These are phyloP conservation scores for Neurospora sublineolata DNA, from an alignment of 495 filamentous ascomycete genomes.

Conservation along the genomic window DNA sequence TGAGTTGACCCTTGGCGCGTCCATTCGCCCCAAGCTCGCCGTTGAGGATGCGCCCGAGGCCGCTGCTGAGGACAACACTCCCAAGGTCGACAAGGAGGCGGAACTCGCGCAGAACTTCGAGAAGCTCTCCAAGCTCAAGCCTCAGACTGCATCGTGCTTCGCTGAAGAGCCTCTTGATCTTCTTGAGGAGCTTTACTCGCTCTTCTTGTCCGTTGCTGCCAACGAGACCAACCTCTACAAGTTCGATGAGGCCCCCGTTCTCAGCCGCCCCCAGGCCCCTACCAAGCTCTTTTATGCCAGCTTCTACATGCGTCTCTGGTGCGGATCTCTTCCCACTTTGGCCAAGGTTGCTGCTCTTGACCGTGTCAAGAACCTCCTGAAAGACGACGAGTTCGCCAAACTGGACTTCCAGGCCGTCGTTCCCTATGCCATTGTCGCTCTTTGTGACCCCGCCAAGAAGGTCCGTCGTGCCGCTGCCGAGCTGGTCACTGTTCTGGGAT, in stretches of 20 bases:
- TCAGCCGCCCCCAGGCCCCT: constrained; percentile 43
- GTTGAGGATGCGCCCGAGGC: constrained; percentile 33
- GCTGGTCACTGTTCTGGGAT: constrained; percentile 39
- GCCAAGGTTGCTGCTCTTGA: constrained; percentile 58
- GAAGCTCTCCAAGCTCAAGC: constrained; percentile 28
- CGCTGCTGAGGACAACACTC: constrained; percentile 38
- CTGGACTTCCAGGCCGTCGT: constrained; percentile 65
- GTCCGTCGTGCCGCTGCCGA: constrained; percentile 66
- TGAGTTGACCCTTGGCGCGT: constrained; percentile 57
- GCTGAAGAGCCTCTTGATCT: constrained; percentile 26
- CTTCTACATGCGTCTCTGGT: constrained; percentile 68
- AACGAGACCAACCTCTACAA: constrained; percentile 37
- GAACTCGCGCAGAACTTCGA: constrained; percentile 14
- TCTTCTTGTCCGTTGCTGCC: constrained; percentile 49
- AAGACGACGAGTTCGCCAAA: constrained; percentile 31
- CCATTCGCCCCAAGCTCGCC: constrained; percentile 39
- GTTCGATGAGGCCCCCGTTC: constrained; percentile 47
- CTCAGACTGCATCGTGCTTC: constrained; percentile 35
- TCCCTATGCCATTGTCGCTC: constrained; percentile 61
- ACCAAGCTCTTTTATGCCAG: constrained; percentile 58
- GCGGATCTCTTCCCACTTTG: constrained; percentile 53
- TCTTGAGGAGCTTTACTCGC: constrained; percentile 47
- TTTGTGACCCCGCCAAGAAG: constrained; percentile 59
- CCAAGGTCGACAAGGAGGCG: constrained; percentile 11
- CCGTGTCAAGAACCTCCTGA: constrained; percentile 42